phyloP scores from a whole-genome alignment of 805 yeast species.

The Cyberlindnera euphorbiiphila region DNA sequence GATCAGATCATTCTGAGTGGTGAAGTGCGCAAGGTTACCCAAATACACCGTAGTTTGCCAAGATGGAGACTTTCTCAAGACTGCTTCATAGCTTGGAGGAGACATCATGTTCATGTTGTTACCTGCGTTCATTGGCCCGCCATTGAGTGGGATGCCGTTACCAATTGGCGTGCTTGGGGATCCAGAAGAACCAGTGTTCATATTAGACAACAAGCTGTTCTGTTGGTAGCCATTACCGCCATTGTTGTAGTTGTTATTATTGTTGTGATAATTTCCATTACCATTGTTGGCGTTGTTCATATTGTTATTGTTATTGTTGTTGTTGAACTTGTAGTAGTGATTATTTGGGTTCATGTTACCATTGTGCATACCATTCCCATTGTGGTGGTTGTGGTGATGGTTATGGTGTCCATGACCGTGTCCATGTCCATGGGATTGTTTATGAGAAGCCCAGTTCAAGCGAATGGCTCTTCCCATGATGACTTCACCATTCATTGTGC shows the following conservation, averaged over 20 bases:
- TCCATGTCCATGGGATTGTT: conserved; percentile 32
- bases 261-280: conserved; percentile 6
- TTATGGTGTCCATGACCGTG: conserved; percentile 13
- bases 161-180: conserved; percentile 2
- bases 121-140: conserved; percentile 10
- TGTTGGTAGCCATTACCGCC: conserved; percentile 5
- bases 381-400: conserved; percentile 21
- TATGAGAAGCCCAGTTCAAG: conserved; percentile 86
- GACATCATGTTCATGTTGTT: no score
- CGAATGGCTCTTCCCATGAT: conserved; percentile 75
- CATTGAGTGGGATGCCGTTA: conserved; percentile 4
- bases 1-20: conserved; percentile 67
- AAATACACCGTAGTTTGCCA: conserved; percentile 85
- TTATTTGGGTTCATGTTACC: conserved; percentile 32
- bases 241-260: neutral
- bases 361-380: conserved; percentile 14
- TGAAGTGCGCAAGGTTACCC: conserved; percentile 78
- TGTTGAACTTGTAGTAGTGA: conserved; percentile 11
- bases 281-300: conserved; percentile 9
- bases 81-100: conserved; percentile 64
- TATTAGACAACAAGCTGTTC: conserved; percentile 1
- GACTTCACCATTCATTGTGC: conserved; percentile 68
- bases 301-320: conserved; percentile 9
- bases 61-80: conserved; percentile 72
- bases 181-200: conserved; percentile 2